Base-by-base conservation (phyloP, 2,329 filamentous ascomycete genomes). In the Sclerotinia minor region DNA sequence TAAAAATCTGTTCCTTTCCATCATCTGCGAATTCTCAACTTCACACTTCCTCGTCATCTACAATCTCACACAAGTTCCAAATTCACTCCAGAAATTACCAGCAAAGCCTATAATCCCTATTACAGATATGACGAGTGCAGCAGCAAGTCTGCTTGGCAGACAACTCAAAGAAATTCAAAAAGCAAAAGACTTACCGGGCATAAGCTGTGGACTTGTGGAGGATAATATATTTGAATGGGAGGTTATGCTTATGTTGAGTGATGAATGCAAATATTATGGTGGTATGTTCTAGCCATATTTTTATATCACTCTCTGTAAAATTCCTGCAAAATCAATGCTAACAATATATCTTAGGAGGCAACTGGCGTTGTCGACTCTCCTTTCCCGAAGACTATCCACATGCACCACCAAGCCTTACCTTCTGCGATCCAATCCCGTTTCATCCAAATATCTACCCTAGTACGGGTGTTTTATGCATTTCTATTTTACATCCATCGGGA, bases 141-240 rank as follows among this genome's bases (percentile, higher is more conserved):
- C 91, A 19, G 91, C 88, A 26, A 84, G 89, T 70, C 87, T 98
- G 72, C 87, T 99, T 58, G 83, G 85, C 74, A 88, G 91, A 68
- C 94, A 98, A 81, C 87, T 98, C 72, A 96, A 96, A 82, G 89
- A 96, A 78, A 98, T 99, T 87, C 92, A 96, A 80, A 88, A 85
- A 32, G 89, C 92, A 78, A 94, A 93, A 77, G 93, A 97, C 79
- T 90, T 98, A 58, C 92, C 92, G 0, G 95, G 94, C 65, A 97
- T 98, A 76, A 97, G 93, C 70, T 96, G 92, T 75, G 95, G 95
- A 0, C 83, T 99, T 54, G 88, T 94, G 64, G 88, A 89, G 75
- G 91, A 91, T 78, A 96, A 96, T 78, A 88, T 98, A 13, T 97
- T 97, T 73, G 91, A 96, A 82, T 99, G 95, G 95, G 94, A 98